Percentiles rank a stretch among this genome's conserved stretches.
Conservation (phyloP, 129 eudicot genomes). For the Artemisia annua region DNA sequence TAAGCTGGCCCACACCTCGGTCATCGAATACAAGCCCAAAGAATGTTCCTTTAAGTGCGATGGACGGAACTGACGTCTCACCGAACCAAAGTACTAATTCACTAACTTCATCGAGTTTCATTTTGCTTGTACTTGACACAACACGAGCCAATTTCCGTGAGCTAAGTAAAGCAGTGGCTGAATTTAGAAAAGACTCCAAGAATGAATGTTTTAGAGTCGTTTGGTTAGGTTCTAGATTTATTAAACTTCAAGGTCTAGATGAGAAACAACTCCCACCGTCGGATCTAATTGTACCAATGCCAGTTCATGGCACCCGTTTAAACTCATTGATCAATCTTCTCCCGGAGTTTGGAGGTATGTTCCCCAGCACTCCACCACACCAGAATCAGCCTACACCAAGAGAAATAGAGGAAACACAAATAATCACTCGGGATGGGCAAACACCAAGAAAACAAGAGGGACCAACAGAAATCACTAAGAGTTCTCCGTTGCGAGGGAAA, state of each 20-base stretch:
- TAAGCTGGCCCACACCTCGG: conserved; percentile 5
- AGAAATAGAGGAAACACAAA: conserved; percentile 7
- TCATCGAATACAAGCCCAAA: conserved; percentile 31
- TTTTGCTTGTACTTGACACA: conserved; percentile 56
- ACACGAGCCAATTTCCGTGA: conserved; percentile 48
- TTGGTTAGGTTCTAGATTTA: conserved; percentile 51
- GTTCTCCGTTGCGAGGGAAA: conserved; percentile 36
- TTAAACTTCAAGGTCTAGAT: conserved; percentile 44
- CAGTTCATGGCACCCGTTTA: conserved; percentile 70
- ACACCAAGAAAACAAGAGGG: conserved; percentile 2
- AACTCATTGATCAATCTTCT: conserved; percentile 41
- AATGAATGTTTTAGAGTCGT: conserved; percentile 36
- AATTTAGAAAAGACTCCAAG: conserved; percentile 49
- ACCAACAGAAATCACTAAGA: conserved; percentile 17
- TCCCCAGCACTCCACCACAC: conserved; percentile 18
- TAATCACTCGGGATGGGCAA: background rate
- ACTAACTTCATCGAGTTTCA: conserved; percentile 17
- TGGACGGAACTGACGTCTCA: conserved; percentile 47
- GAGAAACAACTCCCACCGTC: conserved; percentile 49
- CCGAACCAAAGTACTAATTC: background rate
- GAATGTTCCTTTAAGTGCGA: conserved; percentile 49
- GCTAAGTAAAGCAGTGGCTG: conserved; percentile 50
- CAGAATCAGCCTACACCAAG: background rate
- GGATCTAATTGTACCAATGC: conserved; percentile 53
- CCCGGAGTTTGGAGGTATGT: conserved; percentile 49